Evolutionary conservation across 129 eudicot species (phyloP).

Genomic region (Flaveria linearis): DNA sequence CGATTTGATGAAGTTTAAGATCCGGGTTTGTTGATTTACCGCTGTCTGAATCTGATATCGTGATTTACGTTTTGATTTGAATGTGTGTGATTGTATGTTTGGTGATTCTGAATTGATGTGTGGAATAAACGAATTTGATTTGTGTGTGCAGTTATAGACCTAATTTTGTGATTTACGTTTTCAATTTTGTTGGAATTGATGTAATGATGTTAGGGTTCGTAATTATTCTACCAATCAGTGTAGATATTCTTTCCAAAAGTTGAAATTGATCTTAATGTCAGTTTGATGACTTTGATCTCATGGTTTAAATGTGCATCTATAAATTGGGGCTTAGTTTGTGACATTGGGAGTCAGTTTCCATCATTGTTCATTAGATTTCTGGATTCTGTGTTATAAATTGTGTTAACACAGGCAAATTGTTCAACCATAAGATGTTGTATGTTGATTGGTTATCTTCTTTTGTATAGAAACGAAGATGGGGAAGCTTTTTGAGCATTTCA

Average conservation of each 20-base stretch:
- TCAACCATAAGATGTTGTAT: background rate
- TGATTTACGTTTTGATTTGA: slow-evolving; percentile 14
- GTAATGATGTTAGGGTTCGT: slow-evolving; percentile 28
- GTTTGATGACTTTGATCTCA: slow-evolving; percentile 27
- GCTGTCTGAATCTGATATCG: slow-evolving; percentile 1
- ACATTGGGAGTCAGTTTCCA: no score
- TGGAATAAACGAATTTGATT: background rate
- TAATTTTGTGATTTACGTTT: slow-evolving; percentile 19
- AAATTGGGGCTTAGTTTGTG: background rate
- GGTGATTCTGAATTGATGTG: background rate
- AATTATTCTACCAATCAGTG: background rate
- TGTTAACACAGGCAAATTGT: background rate
- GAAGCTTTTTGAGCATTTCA: slow-evolving; percentile 67
- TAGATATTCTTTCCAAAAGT: background rate
- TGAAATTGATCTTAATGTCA: background rate
- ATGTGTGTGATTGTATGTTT: background rate
- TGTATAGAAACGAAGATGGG: slow-evolving; percentile 86
- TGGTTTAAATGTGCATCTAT: background rate
- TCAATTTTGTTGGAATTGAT: slow-evolving; percentile 18
- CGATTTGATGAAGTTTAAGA: slow-evolving; percentile 10
- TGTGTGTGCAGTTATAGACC: slow-evolving; percentile 3
- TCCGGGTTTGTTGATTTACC: slow-evolving; percentile 22
- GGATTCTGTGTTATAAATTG: slow-evolving; percentile 1
- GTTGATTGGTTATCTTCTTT: slow-evolving; percentile 7
- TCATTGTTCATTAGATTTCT: no score